Conservation (phyloP, 2,329 filamentous ascomycete genomes). For the Colletotrichum navitas region DNA sequence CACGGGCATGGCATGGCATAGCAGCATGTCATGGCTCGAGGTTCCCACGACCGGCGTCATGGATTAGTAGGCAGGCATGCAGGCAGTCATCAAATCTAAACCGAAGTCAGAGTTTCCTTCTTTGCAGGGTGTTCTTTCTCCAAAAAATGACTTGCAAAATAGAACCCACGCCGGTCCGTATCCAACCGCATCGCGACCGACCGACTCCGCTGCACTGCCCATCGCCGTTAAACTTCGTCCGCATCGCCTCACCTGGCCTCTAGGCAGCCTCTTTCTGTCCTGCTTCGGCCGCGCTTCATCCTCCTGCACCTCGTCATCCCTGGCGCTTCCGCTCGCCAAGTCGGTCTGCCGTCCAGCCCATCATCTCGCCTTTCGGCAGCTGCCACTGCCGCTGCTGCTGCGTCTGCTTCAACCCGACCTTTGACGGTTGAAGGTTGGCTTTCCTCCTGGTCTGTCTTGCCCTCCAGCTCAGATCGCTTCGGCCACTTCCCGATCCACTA, state of each 20-base stretch:
- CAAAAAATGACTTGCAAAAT: not conserved
- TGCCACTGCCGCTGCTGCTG: not conserved
- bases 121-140: not conserved
- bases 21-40: not conserved
- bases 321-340: constrained; percentile 20
- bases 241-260: constrained; percentile 6
- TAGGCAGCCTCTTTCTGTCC: constrained; percentile 14
- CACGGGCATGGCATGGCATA: not conserved
- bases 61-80: no score
- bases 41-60: no score
- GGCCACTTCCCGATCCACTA: constrained; percentile 28
- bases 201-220: constrained; percentile 12
- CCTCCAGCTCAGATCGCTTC: not conserved
- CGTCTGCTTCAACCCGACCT: not conserved
- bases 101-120: not conserved
- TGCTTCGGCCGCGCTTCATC: constrained; percentile 36
- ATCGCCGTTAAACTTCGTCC: constrained; percentile 3
- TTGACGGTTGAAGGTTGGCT: not conserved
- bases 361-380: constrained; percentile 7
- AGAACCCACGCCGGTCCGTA: not conserved
- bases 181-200: constrained; percentile 1
- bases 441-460: not conserved
- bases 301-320: constrained; percentile 36
- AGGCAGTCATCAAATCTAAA: not conserved
- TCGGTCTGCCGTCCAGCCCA: not conserved